Conservation (phyloP, 2,329 filamentous ascomycete genomes). For the Cyanodermella asteris region DNA sequence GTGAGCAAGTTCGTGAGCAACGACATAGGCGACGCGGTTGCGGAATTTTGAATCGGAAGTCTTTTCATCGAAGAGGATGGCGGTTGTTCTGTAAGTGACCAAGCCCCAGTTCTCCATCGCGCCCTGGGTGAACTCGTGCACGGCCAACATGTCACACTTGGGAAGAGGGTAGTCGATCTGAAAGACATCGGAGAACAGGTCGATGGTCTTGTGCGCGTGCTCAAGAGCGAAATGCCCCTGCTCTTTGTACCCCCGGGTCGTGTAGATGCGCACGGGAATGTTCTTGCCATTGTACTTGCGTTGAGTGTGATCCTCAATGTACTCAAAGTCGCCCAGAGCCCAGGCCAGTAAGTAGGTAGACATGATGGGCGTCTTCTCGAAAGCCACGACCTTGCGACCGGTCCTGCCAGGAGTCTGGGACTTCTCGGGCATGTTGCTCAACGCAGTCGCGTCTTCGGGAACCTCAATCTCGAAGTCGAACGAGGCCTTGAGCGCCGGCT, state of each 20-base stretch:
- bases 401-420: conserved; percentile 45
- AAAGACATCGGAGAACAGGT: conserved; percentile 90
- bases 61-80: conserved; percentile 86
- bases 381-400: conserved; percentile 44
- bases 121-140: conserved; percentile 63
- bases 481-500: conserved; percentile 88
- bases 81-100: conserved; percentile 87
- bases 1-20: conserved; percentile 92
- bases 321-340: conserved; percentile 94
- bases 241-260: conserved; percentile 78
- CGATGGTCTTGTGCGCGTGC: conserved; percentile 80
- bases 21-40: conserved; percentile 87
- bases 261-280: conserved; percentile 87
- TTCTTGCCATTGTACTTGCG: conserved; percentile 79
- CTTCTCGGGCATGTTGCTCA: conserved; percentile 93
- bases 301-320: conserved; percentile 76
- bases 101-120: conserved; percentile 96
- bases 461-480: conserved; percentile 90
- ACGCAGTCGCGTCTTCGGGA: conserved; percentile 64
- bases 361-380: conserved; percentile 74
- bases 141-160: conserved; percentile 75
- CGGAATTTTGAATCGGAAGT: conserved; percentile 77
- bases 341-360: conserved; percentile 71
- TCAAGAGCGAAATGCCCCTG: conserved; percentile 78
- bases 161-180: conserved; percentile 81